These are phyloP conservation scores for Sclerospora graminicola DNA, from an alignment of 352 stramenopile species.

Conservation along the genomic window DNA sequence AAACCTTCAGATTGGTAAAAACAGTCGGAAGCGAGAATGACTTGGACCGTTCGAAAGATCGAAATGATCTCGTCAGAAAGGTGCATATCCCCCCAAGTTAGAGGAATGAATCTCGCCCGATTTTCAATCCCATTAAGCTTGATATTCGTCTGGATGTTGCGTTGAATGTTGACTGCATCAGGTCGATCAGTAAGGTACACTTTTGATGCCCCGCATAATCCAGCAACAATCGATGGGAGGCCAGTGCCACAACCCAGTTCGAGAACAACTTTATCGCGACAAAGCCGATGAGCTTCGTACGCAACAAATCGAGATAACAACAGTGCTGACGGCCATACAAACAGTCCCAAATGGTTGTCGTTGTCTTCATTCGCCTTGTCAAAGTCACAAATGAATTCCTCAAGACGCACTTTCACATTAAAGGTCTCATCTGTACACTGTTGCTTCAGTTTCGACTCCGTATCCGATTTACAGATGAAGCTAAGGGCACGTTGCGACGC, in stretches of 20 bases:
- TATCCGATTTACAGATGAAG: conserved; percentile 5
- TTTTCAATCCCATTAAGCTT: conserved; percentile 27
- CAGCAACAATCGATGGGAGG: conserved; percentile 50
- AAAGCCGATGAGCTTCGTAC: conserved; percentile 17
- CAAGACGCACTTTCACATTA: conserved; percentile 28
- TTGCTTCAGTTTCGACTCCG: conserved; percentile 8
- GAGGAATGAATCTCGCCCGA: conserved; percentile 27
- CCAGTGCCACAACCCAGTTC: conserved; percentile 61
- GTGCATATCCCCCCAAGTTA: conserved; percentile 38
- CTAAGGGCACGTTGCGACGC: conserved; percentile 11
- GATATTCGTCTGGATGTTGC: conserved; percentile 48
- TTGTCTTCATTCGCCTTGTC: conserved; percentile 25
- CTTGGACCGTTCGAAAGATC: conserved; percentile 26
- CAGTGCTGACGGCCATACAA: conserved; percentile 52
- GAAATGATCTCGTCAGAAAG: conserved; percentile 17
- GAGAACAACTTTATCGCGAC: conserved; percentile 31
- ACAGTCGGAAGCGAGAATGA: conserved; percentile 55
- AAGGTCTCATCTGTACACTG: conserved; percentile 5
- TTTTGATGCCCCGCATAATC: conserved; percentile 24
- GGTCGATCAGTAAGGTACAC: conserved; percentile 47
- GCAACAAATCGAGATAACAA: conserved; percentile 43
- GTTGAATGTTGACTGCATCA: conserved; percentile 32
- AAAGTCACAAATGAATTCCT: conserved; percentile 45
- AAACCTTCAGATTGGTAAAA: conserved; percentile 60
- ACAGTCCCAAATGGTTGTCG: conserved; percentile 51